Base-by-base conservation (phyloP, 2,329 filamentous ascomycete genomes). In the Alternaria incomplexa region DNA sequence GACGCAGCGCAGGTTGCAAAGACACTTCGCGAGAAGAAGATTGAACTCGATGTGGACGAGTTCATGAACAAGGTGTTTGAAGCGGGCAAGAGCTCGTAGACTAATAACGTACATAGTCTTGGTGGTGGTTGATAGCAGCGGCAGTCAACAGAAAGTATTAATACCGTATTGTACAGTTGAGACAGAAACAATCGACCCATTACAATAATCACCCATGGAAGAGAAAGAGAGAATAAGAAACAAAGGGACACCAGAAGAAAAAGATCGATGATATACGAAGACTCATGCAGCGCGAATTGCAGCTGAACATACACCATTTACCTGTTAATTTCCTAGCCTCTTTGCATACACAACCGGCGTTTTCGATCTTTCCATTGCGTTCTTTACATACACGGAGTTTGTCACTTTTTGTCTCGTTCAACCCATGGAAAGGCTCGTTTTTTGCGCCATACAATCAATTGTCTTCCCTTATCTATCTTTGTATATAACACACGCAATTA, bases 1-100 rank as follows among this genome's bases (percentile, higher is more conserved):
- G 78, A 78, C 6, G 64, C 81, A 6, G 62, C 61, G 40, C 68
- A 64, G n/a, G 70, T 77, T 5, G 64, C 72, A 11, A 36, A 46
- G 2, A 62, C 63, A 1, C 36, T 78, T 9, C 53, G 54, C 32
- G 63, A 65, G 10, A 71, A 69, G 62, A 55, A 52, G 45, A 52
- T 74, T 17, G 66, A 66, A 3, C 51, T 70, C 9, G 67, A 66
- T 10, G 68, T 72, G 3, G 75, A 78, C 43, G 74, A 72, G 22
- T 79, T 79, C 48, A 76, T 78, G 74, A 70, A 63, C 9, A 67
- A 64, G 30, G 75, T 78, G 15, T 79, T 75, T 26, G 77, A 79
- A 65, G 75, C 76, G 23, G 77, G 77, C 13, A 79, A 79, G 64
- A 73, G 56, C 22, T 43, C 61, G 32, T 63, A 59, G 58, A 12